Conservation (phyloP, 2,329 filamentous ascomycete species). For the Truncatella angustata region DNA sequence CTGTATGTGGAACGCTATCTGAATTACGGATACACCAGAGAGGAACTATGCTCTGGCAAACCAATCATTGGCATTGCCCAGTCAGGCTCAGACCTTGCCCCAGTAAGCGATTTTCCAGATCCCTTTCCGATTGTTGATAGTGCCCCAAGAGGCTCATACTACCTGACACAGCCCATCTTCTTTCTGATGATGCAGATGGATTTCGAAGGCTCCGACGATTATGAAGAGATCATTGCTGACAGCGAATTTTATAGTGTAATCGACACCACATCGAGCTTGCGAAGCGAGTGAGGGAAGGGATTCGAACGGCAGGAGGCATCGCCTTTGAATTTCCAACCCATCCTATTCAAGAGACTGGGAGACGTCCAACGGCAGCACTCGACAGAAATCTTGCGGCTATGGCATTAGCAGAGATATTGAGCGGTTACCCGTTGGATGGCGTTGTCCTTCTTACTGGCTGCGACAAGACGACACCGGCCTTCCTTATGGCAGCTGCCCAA, state of each 20-base stretch:
- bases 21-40: constrained; percentile 46
- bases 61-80: constrained; percentile 52
- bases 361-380: constrained; percentile 46
- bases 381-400: constrained; percentile 49
- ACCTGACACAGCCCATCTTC: too few species aligned
- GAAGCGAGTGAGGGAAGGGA: constrained; percentile 49
- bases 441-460: constrained; percentile 50
- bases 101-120: too few species aligned
- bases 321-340: constrained; percentile 51
- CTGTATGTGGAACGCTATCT: constrained; percentile 50
- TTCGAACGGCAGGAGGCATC: constrained; percentile 45
- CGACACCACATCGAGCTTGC: constrained; percentile 46
- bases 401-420: constrained; percentile 44
- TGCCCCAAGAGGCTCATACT: too few species aligned
- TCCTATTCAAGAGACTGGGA: constrained; percentile 48
- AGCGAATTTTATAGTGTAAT: too few species aligned
- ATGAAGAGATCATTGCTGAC: too few species aligned
- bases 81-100: constrained; percentile 47
- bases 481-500: constrained; percentile 50
- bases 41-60: constrained; percentile 47
- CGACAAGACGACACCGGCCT: constrained; percentile 51
- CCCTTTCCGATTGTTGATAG: too few species aligned
- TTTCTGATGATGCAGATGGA: too few species aligned
- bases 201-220: too few species aligned
- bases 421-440: constrained; percentile 47